Percentiles rank a stretch among this genome's conserved stretches.
Evolutionary conservation across 305 asterid species (phyloP).

Genomic region (Stenogyne calaminthoides): DNA sequence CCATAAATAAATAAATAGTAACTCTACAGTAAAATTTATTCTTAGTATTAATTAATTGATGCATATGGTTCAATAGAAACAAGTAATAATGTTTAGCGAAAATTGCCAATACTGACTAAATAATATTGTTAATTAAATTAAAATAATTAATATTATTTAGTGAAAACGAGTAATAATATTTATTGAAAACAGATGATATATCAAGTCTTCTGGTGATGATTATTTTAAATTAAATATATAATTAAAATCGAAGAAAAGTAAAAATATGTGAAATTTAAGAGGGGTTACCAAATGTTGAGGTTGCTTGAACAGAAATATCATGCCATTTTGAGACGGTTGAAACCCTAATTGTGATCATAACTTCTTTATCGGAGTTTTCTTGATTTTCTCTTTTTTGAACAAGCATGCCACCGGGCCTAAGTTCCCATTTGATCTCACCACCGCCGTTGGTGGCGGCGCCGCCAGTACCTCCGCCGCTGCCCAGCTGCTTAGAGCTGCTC

Average conservation of each 20-base stretch:
- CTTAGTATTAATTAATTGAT: no score
- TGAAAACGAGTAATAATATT: no score
- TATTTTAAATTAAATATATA: not conserved
- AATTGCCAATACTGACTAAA: no score
- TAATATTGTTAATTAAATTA: no score
- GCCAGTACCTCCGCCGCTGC: constrained; percentile 21
- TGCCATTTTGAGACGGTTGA: constrained; percentile 67
- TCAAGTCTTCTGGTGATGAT: not conserved
- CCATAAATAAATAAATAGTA: no score
- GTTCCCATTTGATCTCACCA: constrained; percentile 71
- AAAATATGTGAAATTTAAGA: not conserved
- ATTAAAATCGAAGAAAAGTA: not conserved
- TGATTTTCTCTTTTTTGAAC: constrained; percentile 70
- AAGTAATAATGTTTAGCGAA: no score
- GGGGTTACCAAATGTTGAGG: constrained; percentile 77
- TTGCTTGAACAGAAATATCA: constrained; percentile 53
- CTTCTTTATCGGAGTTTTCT: constrained; percentile 36
- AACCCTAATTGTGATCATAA: constrained; percentile 55
- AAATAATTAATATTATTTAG: no score
- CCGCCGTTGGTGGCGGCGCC: constrained; percentile 15
- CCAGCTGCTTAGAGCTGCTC: constrained; percentile 51
- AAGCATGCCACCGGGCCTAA: constrained; percentile 90
- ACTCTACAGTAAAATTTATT: no score
- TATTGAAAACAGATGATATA: no score
- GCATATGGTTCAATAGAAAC: no score